A percentile compares a stretch with the other conserved stretches of the same genome.
Evolutionary conservation across 1,284 basidiomycete genomes (phyloP).

Genomic region (Heterobasidion occidentale): DNA sequence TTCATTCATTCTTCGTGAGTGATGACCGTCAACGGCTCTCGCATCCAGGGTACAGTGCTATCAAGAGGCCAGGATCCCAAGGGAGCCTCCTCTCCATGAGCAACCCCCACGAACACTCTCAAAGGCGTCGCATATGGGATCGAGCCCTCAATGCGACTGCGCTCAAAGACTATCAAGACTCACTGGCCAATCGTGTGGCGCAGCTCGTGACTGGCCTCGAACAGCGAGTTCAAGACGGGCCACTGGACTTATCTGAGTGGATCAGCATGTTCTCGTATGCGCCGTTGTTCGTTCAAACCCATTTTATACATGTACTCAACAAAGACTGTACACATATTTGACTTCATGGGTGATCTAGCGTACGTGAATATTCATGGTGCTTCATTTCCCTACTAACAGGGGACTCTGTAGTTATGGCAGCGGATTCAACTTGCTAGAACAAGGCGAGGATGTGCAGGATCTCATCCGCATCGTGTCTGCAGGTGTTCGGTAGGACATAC

Average conservation of each 20-base stretch:
- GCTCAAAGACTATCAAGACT: slow-evolving; percentile 42
- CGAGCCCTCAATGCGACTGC: slow-evolving; percentile 40
- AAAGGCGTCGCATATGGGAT: slow-evolving; percentile 44
- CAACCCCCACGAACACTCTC: slow-evolving; percentile 32
- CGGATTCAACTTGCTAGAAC: slow-evolving; percentile 16
- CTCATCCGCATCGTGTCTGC: slow-evolving; percentile 2
- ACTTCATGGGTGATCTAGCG: slow-evolving; percentile 59
- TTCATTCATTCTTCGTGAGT: too few relatives aligned
- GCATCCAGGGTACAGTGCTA: background rate
- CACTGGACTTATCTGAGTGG: slow-evolving; percentile 31
- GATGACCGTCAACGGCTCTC: too few relatives aligned
- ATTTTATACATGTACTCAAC: background rate
- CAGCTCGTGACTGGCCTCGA: background rate
- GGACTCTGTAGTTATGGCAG: slow-evolving; percentile 10
- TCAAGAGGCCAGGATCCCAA: background rate
- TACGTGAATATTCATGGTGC: slow-evolving; percentile 4
- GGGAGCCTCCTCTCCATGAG: slow-evolving; percentile 19
- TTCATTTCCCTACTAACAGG: background rate
- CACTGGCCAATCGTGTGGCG: slow-evolving; percentile 19
- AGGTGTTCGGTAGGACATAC: background rate
- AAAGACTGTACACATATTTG: slow-evolving; percentile 30
- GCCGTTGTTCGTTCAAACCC: background rate
- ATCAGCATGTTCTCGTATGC: slow-evolving; percentile 46
- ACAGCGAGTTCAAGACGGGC: background rate
- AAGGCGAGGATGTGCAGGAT: slow-evolving; percentile 13